phyloP scores from a whole-genome alignment of 2,329 filamentous ascomycete species.

The Aciculosporium take region DNA sequence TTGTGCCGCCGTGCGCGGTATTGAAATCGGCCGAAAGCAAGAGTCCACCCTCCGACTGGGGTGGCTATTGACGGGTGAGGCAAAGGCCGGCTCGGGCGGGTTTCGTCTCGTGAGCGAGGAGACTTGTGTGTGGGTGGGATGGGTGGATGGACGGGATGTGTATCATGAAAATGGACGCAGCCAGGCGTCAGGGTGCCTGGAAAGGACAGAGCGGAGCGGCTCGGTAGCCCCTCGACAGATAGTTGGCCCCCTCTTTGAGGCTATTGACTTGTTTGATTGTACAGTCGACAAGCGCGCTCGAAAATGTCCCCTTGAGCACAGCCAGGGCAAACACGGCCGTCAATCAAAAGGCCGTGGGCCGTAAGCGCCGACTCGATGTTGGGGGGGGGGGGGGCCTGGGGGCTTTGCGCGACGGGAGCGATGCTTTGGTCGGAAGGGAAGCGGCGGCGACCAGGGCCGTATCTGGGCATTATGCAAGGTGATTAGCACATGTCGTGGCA shows the following conservation, averaged over 20 bases:
- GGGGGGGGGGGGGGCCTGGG: conserved; percentile 12
- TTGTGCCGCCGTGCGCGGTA: background rate
- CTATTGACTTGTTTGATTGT: background rate
- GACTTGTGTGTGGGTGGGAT: conserved; percentile 4
- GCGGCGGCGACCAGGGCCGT: background rate
- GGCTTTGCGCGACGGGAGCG: conserved; percentile 19
- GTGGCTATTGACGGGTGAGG: conserved; percentile 11
- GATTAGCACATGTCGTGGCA: conserved; percentile 2
- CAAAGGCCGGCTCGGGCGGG: conserved; percentile 16
- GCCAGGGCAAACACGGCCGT: conserved; percentile 16
- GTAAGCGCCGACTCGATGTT: conserved; percentile 20
- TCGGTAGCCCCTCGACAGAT: background rate
- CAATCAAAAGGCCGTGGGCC: conserved; percentile 16
- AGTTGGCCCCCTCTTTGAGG: no score
- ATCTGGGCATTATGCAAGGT: background rate
- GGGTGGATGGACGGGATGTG: conserved; percentile 10
- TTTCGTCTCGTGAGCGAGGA: conserved; percentile 10
- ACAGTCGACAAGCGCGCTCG: background rate
- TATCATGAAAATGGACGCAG: conserved; percentile 5
- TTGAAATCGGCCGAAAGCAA: conserved; percentile 8
- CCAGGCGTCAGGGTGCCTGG: conserved; percentile 6
- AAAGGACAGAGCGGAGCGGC: conserved; percentile 8
- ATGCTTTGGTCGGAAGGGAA: conserved; percentile 8
- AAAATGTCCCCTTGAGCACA: conserved; percentile 8
- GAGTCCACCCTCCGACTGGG: conserved; percentile 10